Evolutionary conservation across 352 stramenopile genomes (phyloP).

Genomic region (Phytophthora pini): DNA sequence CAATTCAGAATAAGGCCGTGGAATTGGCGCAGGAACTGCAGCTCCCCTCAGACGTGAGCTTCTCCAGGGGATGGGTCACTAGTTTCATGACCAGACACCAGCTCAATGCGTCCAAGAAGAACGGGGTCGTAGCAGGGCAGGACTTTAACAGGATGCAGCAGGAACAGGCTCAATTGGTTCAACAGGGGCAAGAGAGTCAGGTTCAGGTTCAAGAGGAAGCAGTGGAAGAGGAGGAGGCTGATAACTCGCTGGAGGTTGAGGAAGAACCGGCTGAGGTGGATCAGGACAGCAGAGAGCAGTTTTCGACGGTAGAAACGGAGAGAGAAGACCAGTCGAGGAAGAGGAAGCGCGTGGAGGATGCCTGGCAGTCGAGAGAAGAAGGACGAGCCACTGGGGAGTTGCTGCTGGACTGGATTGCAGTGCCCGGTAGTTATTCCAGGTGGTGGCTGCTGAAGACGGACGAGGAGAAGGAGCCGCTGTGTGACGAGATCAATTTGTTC

Average conservation of each 20-base stretch:
- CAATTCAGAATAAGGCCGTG: slow-evolving; percentile 45
- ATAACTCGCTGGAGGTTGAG: slow-evolving; percentile 9
- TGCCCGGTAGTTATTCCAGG: slow-evolving; percentile 47
- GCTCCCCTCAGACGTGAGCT: slow-evolving; percentile 45
- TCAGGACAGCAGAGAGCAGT: neutral
- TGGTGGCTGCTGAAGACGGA: slow-evolving; percentile 37
- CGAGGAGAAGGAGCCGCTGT: slow-evolving; percentile 39
- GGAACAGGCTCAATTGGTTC: neutral
- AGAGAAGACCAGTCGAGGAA: slow-evolving; percentile 9
- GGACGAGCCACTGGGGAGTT: slow-evolving; percentile 23
- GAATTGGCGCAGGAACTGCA: slow-evolving; percentile 48
- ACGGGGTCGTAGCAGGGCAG: neutral
- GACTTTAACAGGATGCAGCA: slow-evolving; percentile 8
- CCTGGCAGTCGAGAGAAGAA: slow-evolving; percentile 15
- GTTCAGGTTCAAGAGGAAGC: slow-evolving; percentile 5
- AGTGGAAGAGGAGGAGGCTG: slow-evolving; percentile 1
- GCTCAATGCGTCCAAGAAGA: slow-evolving; percentile 43
- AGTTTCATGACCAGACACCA: slow-evolving; percentile 69
- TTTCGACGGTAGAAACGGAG: neutral
- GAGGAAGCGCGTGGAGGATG: slow-evolving; percentile 4
- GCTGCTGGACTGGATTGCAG: slow-evolving; percentile 47
- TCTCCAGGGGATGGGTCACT: slow-evolving; percentile 70
- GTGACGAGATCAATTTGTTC: slow-evolving; percentile 45
- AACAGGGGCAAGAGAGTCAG: slow-evolving; percentile 1
- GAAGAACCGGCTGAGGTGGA: neutral